These are phyloP conservation scores for Chaetothyriales sp. DNA, from an alignment of 2,329 filamentous ascomycete species.

Conservation along the genomic window DNA sequence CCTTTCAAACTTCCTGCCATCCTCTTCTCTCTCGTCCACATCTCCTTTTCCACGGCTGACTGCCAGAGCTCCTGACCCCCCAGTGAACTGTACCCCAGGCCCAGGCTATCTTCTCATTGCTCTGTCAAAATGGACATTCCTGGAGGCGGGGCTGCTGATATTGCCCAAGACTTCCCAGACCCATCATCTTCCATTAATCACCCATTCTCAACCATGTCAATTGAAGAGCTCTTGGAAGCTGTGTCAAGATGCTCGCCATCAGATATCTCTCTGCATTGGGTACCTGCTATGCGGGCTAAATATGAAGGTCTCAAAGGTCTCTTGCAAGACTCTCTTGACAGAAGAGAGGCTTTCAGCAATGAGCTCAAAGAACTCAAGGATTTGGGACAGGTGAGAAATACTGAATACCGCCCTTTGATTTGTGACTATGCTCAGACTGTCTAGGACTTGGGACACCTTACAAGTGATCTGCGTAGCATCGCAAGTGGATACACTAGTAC, in stretches of 20 bases:
- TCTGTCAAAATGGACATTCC: background rate
- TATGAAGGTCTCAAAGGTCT: constrained; percentile 6
- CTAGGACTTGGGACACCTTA: constrained; percentile 7
- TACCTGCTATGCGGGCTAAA: constrained; percentile 9
- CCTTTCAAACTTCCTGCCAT: background rate
- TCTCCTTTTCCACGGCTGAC: background rate
- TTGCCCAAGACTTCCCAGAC: background rate
- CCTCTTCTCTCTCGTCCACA: background rate
- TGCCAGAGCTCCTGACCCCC: background rate
- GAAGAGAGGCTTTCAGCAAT: constrained; percentile 7
- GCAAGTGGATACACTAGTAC: constrained; percentile 7
- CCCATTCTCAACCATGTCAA: constrained; percentile 10
- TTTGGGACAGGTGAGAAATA: background rate
- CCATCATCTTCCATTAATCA: constrained; percentile 1
- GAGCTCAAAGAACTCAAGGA: background rate
- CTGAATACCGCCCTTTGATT: background rate
- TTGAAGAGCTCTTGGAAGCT: constrained; percentile 10
- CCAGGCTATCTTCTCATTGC: background rate
- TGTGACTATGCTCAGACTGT: constrained; percentile 1
- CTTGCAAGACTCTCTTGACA: constrained; percentile 6
- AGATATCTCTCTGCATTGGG: constrained; percentile 7
- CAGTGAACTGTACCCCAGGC: background rate
- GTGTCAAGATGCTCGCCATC: constrained; percentile 4
- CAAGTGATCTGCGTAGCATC: constrained; percentile 6
- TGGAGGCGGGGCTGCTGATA: background rate